Conservation (phyloP, 257 asterid genomes). For the Gentiana straminea region DNA sequence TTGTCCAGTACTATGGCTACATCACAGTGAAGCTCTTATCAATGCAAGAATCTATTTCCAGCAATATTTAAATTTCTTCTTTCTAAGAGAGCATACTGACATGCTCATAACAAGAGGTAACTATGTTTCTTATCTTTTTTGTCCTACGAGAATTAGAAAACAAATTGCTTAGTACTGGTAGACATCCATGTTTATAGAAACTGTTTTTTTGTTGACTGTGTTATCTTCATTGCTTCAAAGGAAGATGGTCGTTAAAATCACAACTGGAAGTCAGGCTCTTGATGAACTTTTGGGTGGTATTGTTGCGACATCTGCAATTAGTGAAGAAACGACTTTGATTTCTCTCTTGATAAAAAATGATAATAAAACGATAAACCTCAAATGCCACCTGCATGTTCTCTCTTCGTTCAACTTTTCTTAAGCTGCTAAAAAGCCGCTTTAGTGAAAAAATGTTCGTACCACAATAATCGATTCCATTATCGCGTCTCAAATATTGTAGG, state of each 20-base stretch:
- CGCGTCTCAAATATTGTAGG: conserved; percentile 30
- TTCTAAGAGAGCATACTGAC: neutral
- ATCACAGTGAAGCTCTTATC: conserved; percentile 93
- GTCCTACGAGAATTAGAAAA: neutral
- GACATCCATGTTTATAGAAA: neutral
- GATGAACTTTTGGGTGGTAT: conserved; percentile 94
- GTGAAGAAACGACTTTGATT: neutral
- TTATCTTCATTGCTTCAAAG: conserved; percentile 35
- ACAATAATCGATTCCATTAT: neutral
- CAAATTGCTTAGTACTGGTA: too few relatives aligned
- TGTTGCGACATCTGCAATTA: neutral
- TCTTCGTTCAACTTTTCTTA: neutral
- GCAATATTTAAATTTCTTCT: conserved; percentile 9
- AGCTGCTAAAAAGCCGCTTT: too few relatives aligned
- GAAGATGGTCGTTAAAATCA: conserved; percentile 67
- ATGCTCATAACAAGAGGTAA: neutral
- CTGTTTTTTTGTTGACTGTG: neutral
- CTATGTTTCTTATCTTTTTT: neutral
- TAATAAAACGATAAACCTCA: too few relatives aligned
- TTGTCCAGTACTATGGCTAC: conserved; percentile 71
- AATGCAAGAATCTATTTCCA: conserved; percentile 36
- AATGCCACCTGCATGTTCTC: neutral
- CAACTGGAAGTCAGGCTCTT: conserved; percentile 96
- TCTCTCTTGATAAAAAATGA: too few relatives aligned
- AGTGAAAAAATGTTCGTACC: too few relatives aligned